Evolutionary conservation across 345 rosid genomes (phyloP).

Genomic region (Chamaenerion angustifolium): DNA sequence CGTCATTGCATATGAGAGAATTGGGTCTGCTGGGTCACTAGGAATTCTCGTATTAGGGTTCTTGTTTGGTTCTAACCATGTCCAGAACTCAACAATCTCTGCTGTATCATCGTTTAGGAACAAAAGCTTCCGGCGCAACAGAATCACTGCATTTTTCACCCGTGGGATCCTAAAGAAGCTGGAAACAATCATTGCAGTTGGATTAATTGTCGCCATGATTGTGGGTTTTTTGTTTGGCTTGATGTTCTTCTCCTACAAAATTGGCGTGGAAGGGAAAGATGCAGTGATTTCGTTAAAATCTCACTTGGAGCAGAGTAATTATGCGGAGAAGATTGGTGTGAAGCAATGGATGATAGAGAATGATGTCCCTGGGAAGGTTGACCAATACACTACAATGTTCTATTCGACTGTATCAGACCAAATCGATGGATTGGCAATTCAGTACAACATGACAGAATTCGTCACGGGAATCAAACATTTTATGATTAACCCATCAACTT

Average conservation of each 20-base stretch:
- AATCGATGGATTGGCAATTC: constrained; percentile 1
- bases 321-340: constrained; percentile 73
- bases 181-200: constrained; percentile 68
- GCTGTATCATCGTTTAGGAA: constrained; percentile 59
- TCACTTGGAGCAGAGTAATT: constrained; percentile 76
- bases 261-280: constrained; percentile 87
- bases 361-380: constrained; percentile 82
- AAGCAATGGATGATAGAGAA: constrained; percentile 93
- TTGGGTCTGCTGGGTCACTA: constrained; percentile 58
- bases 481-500: constrained; percentile 32
- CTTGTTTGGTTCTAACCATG: constrained; percentile 45
- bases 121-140: constrained; percentile 45
- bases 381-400: constrained; percentile 48
- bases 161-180: constrained; percentile 60
- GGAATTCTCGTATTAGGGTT: constrained; percentile 53
- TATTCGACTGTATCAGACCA: constrained; percentile 14
- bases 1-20: constrained; percentile 62
- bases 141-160: constrained; percentile 58
- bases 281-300: constrained; percentile 67
- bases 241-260: constrained; percentile 79
- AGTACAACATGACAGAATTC: constrained; percentile 64
- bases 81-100: constrained; percentile 41
- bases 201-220: constrained; percentile 76
- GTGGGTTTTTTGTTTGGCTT: constrained; percentile 51
- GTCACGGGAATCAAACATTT: constrained; percentile 86